Evolutionary conservation across 2,329 filamentous ascomycete species (phyloP), one percentile per base, ranked within the genome.

Genomic region (Onygenales sp.): DNA sequence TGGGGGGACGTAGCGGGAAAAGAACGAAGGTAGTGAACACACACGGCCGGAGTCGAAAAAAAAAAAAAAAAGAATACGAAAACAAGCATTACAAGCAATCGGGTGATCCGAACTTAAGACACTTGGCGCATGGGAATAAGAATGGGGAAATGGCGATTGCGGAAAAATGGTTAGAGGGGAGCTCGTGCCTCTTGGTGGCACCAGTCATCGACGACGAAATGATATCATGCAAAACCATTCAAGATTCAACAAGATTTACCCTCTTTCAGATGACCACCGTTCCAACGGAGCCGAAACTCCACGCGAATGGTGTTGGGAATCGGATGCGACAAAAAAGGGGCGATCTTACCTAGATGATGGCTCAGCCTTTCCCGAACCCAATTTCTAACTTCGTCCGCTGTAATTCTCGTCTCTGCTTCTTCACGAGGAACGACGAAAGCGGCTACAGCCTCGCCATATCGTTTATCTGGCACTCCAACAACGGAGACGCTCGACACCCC

Each of bases 371-470:
- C 72, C 47, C 79, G 73, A 2, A 96, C 89, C 88, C 88, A 96
- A 0, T 72, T 69, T 63, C 82, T 79, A 1, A 95, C 75, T 35
- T 81, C 78, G 0, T 84, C 77, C 48, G 75, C 75, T 1, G 74
- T 78, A 9, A 89, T 63, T 54, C 56, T 64, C 41, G 71, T 69
- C 7, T 67, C 68, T 13, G 62, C 67, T 35, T 75, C 51, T 35
- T 67, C 61, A 57, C 70, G 75, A 53, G 75, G 69, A 5, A 93
- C 78, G 5, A 96, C 75, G 66, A 96, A 96, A 0, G 87, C 91
- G 4, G 83, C 88, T 0, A 97, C 91, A 1, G 82, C 82, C 73
- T 98, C 93, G 2, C 93, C 93, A 62, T 94, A 88, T 61, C 79
- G 79, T 60, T 86, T 81, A 67, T 96, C 89, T 0, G 87, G 85